Evolutionary conservation across 768 basidiomycete genomes (phyloP), one percentile per base, ranked within the genome.

Genomic region (Mycena olivaceomarginata): DNA sequence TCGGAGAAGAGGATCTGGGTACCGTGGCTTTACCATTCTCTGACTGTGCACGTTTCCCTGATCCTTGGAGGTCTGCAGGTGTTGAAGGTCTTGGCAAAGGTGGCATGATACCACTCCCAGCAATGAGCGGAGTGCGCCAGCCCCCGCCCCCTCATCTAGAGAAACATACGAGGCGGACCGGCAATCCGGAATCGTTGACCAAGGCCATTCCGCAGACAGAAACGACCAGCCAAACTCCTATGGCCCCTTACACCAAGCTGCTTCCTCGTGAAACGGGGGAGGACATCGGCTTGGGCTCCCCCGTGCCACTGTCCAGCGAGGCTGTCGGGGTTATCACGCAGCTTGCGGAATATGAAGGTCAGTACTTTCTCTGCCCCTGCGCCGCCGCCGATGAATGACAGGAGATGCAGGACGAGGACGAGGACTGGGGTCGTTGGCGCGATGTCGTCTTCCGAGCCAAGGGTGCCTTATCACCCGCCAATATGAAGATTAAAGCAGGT

Each of bases 371-470:
- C 67, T 60, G 20, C 57, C 40, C 67, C 31, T 64, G 72, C 45
- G 18, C n/a, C 51, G 31, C 66, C 31, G 11, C 48, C 20, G 70
- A 40, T 51, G 10, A 67, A 71, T 67, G 65, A 70, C 72, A n/a
- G 45, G 51, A 22, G 22, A 48, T 80, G 15, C 74, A 96, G 94
- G 96, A 98, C 81, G 94, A 95, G 85, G 91, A 92, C 72, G 96
- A 98, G 82, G 96, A 97, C 80, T 96, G 94, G 94, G 92, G 95
- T 74, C 92, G 96, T 59, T 96, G 95, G 95, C 90, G 96, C 22
- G 96, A 97, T 81, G 93, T 95, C 43, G 90, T 97, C 15, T 97
- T 96, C 83, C 92, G 93, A 6, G 93, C 93, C 8, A 96, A 95
- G 84, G 93, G 91, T 7, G 86, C 89, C 41, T 85, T 96, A 79